Evolutionary conservation across 139 green algal genomes (phyloP), one percentile per base, ranked within the genome.

Genomic region (Mesotaenium endlicherianum): DNA sequence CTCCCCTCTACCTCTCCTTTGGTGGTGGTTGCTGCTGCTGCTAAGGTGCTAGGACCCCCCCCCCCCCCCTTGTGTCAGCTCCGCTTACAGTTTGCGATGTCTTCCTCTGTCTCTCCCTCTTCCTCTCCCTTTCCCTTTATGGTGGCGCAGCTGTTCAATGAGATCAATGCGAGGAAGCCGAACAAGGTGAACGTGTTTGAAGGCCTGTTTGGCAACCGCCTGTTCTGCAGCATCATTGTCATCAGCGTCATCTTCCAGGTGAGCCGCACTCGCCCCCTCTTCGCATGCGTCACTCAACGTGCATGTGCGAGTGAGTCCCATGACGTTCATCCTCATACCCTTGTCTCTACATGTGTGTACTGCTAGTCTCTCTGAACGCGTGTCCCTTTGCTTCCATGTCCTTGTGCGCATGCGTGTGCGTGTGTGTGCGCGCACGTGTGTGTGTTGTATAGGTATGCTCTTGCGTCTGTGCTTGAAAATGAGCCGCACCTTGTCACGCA

Each of bases 91-190:
- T 57, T 11, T 26, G 11, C 47, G 8, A 11, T 11, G 11, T 11
- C 47, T 26, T 57, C 0, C 55, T 1, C 14, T 68, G n/a, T 36
- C 58, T 70, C 58, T 70, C 30, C n/a, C 58, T 70, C 58, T 36
- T 30, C 0, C 58, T 40, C 59, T 36, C 59, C 30, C 31, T 44
- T 30, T 2, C 1, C 2, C 59, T 1, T 30, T 64, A 3, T 76
- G 40, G 20, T 31, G 16, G 69, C 30, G 26, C 81, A 86, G 50
- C 17, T 85, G 40, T 85, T 87, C 75, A 87, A 87, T 0, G 80
- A 83, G 42, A 30, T 86, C 17, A 85, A 85, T 44, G 38, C 70
- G 47, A 42, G 81, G 26, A 71, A 86, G 43, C 70, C 70, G 40
- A 36, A 75, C 20, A 42, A 45, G 31, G 0, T 83, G 0, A 72